These are phyloP conservation scores for Fonsecaea monophora DNA, from an alignment of 2,329 filamentous ascomycete genomes.

Conservation along the genomic window DNA sequence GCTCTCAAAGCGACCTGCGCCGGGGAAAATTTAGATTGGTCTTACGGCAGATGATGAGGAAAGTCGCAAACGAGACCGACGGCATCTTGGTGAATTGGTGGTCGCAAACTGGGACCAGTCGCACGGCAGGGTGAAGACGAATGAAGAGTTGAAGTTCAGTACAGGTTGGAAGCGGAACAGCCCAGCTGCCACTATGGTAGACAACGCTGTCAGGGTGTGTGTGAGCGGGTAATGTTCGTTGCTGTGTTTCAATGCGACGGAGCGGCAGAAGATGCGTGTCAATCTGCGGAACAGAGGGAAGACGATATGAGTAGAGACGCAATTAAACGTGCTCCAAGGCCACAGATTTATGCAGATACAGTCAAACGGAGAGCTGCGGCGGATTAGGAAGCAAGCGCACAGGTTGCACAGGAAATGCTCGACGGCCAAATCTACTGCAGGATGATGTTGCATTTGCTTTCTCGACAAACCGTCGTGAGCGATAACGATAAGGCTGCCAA, in stretches of 20 bases:
- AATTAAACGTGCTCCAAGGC: background rate
- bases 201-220: background rate
- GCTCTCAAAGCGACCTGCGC: slow-evolving; percentile 17
- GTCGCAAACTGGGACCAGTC: background rate
- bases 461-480: background rate
- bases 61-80: slow-evolving; percentile 77
- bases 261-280: background rate
- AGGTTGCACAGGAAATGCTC: slow-evolving; percentile 11
- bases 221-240: background rate
- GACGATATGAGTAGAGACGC: background rate
- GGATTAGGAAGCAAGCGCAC: slow-evolving; percentile 17
- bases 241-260: background rate
- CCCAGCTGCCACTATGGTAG: background rate
- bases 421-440: slow-evolving; percentile 5
- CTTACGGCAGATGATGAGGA: slow-evolving; percentile 69
- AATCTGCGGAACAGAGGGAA: background rate
- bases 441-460: slow-evolving; percentile 19
- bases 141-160: background rate
- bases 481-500: slow-evolving; percentile 27
- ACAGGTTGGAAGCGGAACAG: background rate
- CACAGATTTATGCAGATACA: background rate
- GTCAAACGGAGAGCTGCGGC: slow-evolving; percentile 22
- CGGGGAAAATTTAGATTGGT: background rate
- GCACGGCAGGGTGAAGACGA: background rate
- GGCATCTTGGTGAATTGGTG: slow-evolving; percentile 35